Base-by-base conservation (phyloP, 768 basidiomycete genomes). In the Sporobolomyces pararoseus region DNA sequence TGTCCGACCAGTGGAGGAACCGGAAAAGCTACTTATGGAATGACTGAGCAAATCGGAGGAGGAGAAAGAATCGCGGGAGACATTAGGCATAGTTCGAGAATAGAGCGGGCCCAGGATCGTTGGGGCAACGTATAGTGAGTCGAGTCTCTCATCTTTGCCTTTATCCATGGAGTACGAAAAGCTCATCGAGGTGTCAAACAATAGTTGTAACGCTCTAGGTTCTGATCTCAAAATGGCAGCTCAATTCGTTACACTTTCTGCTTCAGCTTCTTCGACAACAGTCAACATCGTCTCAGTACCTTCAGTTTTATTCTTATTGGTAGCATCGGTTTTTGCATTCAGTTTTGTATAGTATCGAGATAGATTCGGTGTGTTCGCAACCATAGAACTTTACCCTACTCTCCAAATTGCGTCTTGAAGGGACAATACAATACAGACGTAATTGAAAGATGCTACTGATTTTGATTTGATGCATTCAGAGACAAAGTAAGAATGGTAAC, bases 1-100 rank as follows among this genome's bases (percentile, higher is more conserved):
- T 92, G 91, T 72, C 91, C 72, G 54, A 67, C 58, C 29, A 63
- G 58, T 19, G 14, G 29, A 32, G 19, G 25, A 25, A 44, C 42
- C 61, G 35, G 61, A 25, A 52, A 44, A 72, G 73, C 75, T 2
- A 64, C 62, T 58, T 76, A 72, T 39, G 72, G 70, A 31, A 35
- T 55, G 29, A 55, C 53, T 23, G 32, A 35, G 29, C 7, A 23
- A 23, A 27, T 55, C 31, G 29, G 31, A 23, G 14, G 32, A 35
- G 9, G 21, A 23, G 53, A 35, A 55, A 23, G 66, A 47, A 54
- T 73, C 65, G 75, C 61, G 47, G 74, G 72, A 2, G 73, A 76
- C 21, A 29, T 69, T 7, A 29, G 49, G 1, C 37, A 55, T 17
- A 51, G 42, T 0, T 10, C 14, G 34, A 32, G 42, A 32, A 42